These are phyloP conservation scores for Russula abietina DNA, from an alignment of 768 basidiomycete genomes.

Conservation along the genomic window DNA sequence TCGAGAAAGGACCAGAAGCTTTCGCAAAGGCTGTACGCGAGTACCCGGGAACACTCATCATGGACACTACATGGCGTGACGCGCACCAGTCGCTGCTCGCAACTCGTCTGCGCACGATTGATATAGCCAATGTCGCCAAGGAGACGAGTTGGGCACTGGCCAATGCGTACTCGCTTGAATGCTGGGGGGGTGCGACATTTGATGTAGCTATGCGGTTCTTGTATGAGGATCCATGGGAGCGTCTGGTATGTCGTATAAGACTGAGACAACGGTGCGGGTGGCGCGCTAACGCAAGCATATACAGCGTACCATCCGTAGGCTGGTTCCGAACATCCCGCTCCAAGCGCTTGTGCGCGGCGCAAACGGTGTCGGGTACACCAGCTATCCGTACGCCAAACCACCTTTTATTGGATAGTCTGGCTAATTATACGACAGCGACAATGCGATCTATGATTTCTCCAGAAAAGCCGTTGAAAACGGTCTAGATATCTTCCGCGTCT, in stretches of 20 bases:
- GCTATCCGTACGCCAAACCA: slow-evolving; percentile 87
- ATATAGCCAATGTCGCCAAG: slow-evolving; percentile 98
- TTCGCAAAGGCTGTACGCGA: slow-evolving; percentile 97
- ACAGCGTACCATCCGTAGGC: slow-evolving; percentile 83
- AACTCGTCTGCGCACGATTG: slow-evolving; percentile 90
- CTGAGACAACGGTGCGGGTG: neutral
- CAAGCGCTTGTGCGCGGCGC: slow-evolving; percentile 98
- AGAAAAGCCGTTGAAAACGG: slow-evolving; percentile 99
- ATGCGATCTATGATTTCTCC: slow-evolving; percentile 99
- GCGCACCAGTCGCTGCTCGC: slow-evolving; percentile 98
- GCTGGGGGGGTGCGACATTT: slow-evolving; percentile 99
- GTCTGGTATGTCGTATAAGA: slow-evolving; percentile 53
- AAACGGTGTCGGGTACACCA: slow-evolving; percentile 98
- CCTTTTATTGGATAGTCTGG: slow-evolving; percentile 28
- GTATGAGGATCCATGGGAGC: slow-evolving; percentile 99
- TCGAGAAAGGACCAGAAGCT: slow-evolving; percentile 94
- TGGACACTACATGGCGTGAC: slow-evolving; percentile 99
- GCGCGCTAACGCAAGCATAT: slow-evolving; percentile 14
- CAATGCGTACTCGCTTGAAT: slow-evolving; percentile 95
- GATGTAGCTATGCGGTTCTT: slow-evolving; percentile 99
- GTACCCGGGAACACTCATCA: slow-evolving; percentile 91
- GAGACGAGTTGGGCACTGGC: slow-evolving; percentile 93
- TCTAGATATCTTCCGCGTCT: slow-evolving; percentile 98
- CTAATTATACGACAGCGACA: slow-evolving; percentile 54
- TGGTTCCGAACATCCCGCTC: slow-evolving; percentile 98